Evolutionary conservation across 2,329 filamentous ascomycete species (phyloP), one percentile per base, ranked within the genome.

Genomic region (Pestalotiopsis sp.): DNA sequence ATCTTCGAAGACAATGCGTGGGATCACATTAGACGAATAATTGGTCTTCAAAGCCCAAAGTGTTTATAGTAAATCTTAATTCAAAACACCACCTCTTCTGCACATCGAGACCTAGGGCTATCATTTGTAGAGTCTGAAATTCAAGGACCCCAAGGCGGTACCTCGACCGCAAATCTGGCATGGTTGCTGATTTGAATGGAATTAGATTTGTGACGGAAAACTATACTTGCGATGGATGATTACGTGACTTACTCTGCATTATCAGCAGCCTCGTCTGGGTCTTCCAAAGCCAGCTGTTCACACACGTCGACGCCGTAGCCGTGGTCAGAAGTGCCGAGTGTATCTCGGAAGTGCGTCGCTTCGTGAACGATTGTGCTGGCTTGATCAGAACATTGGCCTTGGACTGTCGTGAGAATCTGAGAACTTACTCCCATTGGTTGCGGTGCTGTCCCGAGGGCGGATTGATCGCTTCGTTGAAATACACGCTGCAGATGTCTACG

Each of bases 371-470:
- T 45, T 13, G 61, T 49, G 5, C 27, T 27, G n/a, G 2, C 0
- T 23, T 45, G 2, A 38, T 23, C 12, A 45, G 7, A 3, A 64
- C 6, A 4, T 64, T 41, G 36, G 1, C 4, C 6, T 3, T 9
- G 58, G 27, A 60, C 25, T 36, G 2, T 11, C 25, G 6, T 7
- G 36, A 25, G 17, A 4, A 36, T 7, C 31, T 39, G 17, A 3
- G 1, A 2, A 59, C 64, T 60, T 66, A 66, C 64, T 66, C 64
- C 64, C 64, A 66, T 25, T 59, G 64, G 2, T 52, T 59, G n/a
- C 64, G 52, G 14, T 66, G 64, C 20, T 58, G n/a, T 6, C 52
- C 64, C 14, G 36, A 27, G 12, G 55, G 64, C 45, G 49, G 64
- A n/a, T 41, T 20, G 25, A 38, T 20, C 2, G 45, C 27, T 41